Conservation (phyloP, 305 asterid genomes). For the Rubia occidens region DNA sequence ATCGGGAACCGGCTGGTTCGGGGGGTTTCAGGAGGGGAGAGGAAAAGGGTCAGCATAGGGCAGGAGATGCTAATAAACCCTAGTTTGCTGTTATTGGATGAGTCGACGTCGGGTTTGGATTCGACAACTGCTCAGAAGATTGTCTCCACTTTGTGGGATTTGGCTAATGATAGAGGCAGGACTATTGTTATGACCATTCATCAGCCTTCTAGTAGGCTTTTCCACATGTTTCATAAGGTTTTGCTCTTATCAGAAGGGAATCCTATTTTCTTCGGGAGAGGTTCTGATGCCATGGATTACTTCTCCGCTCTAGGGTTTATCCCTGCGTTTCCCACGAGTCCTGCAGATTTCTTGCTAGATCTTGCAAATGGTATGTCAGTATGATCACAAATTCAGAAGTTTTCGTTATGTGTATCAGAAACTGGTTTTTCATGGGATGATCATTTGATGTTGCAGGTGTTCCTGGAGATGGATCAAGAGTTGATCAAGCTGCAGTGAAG, state of each 20-base stretch:
- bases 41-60: conserved; percentile 81
- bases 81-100: conserved; percentile 62
- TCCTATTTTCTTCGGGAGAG: conserved; percentile 61
- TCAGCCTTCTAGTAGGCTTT: conserved; percentile 82
- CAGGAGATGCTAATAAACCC: conserved; percentile 90
- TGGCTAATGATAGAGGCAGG: conserved; percentile 59
- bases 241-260: conserved; percentile 65
- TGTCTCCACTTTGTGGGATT: conserved; percentile 50
- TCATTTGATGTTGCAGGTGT: conserved; percentile 34
- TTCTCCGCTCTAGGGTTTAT: conserved; percentile 47
- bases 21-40: conserved; percentile 80
- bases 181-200: conserved; percentile 79
- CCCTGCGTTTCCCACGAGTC: conserved; percentile 68
- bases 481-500: conserved; percentile 43
- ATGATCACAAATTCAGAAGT: background rate
- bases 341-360: conserved; percentile 79
- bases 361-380: conserved; percentile 59
- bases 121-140: conserved; percentile 78
- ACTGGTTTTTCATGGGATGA: background rate
- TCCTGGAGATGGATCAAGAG: conserved; percentile 34
- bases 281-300: conserved; percentile 44
- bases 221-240: conserved; percentile 75
- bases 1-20: conserved; percentile 42
- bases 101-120: conserved; percentile 86
- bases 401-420: no score